Percentiles rank a stretch among this genome's conserved stretches.
These are phyloP conservation scores for Penstemon newberryi DNA, from an alignment of 257 asterid species.

Conservation along the genomic window DNA sequence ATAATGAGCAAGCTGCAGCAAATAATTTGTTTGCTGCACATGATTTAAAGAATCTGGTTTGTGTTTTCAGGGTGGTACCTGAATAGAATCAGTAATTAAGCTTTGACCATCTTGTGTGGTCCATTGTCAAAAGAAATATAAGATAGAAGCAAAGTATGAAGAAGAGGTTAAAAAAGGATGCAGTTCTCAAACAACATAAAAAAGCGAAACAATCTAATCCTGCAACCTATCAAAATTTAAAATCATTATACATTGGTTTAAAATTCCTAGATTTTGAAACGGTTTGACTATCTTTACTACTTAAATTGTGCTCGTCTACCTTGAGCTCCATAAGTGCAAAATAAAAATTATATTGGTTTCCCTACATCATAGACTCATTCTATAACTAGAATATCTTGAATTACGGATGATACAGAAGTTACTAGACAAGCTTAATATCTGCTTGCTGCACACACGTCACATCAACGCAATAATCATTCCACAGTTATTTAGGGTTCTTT, in stretches of 20 bases:
- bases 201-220: neutral
- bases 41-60: neutral
- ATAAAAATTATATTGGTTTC: neutral
- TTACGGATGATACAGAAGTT: neutral
- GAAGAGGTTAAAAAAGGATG: neutral
- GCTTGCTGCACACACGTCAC: neutral
- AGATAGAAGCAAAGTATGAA: neutral
- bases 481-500: neutral
- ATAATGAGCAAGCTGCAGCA: neutral
- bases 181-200: constrained; percentile 1
- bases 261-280: neutral
- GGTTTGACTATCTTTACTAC: neutral
- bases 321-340: neutral
- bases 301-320: neutral
- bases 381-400: neutral
- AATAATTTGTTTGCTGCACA: neutral
- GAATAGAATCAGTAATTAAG: neutral
- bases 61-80: constrained; percentile 3
- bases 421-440: constrained; percentile 2
- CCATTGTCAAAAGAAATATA: constrained; percentile 4
- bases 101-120: neutral
- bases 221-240: neutral
- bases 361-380: neutral
- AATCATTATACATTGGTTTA: too few relatives aligned
- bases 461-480: neutral